Evolutionary conservation across 805 yeast genomes (phyloP), one percentile per base, ranked within the genome.

Genomic region (Yarrowia sp.): DNA sequence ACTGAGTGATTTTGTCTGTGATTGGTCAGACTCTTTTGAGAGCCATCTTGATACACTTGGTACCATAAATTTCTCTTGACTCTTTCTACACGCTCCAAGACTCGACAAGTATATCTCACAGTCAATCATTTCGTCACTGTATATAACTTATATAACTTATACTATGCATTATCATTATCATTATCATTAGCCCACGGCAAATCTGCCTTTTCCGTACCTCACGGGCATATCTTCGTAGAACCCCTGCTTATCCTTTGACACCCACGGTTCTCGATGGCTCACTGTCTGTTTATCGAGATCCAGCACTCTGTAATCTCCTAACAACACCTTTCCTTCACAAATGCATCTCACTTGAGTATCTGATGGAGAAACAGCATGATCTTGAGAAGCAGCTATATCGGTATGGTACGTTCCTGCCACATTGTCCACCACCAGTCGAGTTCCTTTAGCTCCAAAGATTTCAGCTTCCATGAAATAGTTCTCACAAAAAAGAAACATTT

Each of bases 301-400:
- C 64, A 58, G 8, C 8, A 58, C 64, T 17, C 64, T 19, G 30
- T 58, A 58, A 14, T 58, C 64, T 12, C 64, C 64, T 3, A 58
- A 36, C 6, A 58, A 30, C 39, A 58, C 64, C 14, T 34, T 43
- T 10, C 64, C 64, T 3, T 58, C 64, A 14, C 24, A 13, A 17
- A 58, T 58, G 13, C 19, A 14, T 12, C 64, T 10, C n/a, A 58
- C 50, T 14, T 33, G 39, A 9, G 50, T 58, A 8, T 58, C 64
- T 12, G n/a, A 17, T 9, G 64, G 64, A 17, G 50, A 39, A 4
- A 58, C 64, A 2, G 64, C 64, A 17, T 58, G 64, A 10, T 58
- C 64, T 33, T 58, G 64, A 9, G 64, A 42, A 6, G 64, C 64
- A 14, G 64, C 64, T 4, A 58, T 58, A n/a, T 58, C 64, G 4